Percentiles rank a stretch among this genome's conserved stretches.
phyloP scores from a whole-genome alignment of 192 early-diverging fungal species.

The Phlyctochytrium planicorne region DNA sequence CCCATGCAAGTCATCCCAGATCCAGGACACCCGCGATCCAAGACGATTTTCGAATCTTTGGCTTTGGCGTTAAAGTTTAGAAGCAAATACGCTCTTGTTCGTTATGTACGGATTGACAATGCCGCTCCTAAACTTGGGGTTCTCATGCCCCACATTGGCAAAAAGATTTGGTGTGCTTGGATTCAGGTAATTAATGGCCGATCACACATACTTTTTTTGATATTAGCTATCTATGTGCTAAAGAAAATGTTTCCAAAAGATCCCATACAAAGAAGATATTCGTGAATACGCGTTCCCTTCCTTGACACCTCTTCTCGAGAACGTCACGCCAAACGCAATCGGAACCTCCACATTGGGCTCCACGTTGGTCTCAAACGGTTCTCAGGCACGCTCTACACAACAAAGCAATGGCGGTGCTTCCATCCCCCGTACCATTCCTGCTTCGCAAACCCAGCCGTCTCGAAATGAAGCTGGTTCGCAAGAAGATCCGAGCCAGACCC shows the following conservation, averaged over 20 bases:
- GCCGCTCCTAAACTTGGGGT: conserved; percentile 62
- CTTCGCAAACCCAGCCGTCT: background rate
- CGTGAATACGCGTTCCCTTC: conserved; percentile 53
- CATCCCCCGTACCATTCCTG: background rate
- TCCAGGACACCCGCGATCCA: conserved; percentile 34
- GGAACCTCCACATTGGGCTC: background rate
- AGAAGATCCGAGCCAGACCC: too few relatives aligned
- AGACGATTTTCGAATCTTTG: conserved; percentile 50
- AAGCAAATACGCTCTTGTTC: conserved; percentile 57
- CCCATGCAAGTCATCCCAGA: conserved; percentile 53
- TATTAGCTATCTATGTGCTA: background rate
- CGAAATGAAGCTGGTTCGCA: too few relatives aligned
- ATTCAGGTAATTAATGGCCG: too few relatives aligned
- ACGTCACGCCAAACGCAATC: background rate
- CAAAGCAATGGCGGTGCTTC: too few relatives aligned
- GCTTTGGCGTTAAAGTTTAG: conserved; percentile 46
- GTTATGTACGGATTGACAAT: conserved; percentile 55
- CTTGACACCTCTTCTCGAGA: conserved; percentile 36
- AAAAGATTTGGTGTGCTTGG: conserved; percentile 45
- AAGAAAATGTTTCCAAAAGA: conserved; percentile 25
- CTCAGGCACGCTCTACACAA: too few relatives aligned
- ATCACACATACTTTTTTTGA: background rate
- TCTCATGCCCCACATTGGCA: conserved; percentile 49
- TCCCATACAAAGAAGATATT: conserved; percentile 69
- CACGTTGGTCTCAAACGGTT: background rate